phyloP scores from a whole-genome alignment of 345 rosid species.

The Turnera subulata region DNA sequence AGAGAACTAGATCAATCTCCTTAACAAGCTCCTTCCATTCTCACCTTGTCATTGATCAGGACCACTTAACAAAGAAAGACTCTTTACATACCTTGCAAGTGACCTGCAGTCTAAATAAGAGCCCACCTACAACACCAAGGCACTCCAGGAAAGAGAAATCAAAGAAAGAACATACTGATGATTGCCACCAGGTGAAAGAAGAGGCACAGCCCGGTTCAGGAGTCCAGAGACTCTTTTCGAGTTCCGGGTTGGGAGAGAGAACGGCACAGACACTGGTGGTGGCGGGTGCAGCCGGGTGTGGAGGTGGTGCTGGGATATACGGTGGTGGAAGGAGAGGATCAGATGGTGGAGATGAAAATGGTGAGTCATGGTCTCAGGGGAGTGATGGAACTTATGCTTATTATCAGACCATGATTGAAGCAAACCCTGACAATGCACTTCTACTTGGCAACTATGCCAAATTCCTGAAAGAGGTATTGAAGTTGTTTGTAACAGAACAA shows the following conservation, averaged over 20 bases:
- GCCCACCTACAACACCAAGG: neutral
- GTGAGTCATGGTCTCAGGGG: constrained; percentile 28
- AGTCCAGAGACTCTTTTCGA: constrained; percentile 33
- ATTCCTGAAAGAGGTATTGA: constrained; percentile 61
- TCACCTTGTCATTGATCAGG: constrained; percentile 24
- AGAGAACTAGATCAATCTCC: constrained; percentile 38
- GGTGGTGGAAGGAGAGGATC: constrained; percentile 15
- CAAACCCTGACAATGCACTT: constrained; percentile 49
- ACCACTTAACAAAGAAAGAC: constrained; percentile 20
- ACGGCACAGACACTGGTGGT: constrained; percentile 26
- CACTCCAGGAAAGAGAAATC: neutral
- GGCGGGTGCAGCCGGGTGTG: constrained; percentile 31
- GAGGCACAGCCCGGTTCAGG: constrained; percentile 8
- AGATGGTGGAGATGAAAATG: constrained; percentile 25
- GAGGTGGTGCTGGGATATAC: constrained; percentile 12
- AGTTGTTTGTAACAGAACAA: no score
- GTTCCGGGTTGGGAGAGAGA: constrained; percentile 44
- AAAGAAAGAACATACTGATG: neutral
- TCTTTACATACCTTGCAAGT: constrained; percentile 24
- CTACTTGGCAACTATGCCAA: constrained; percentile 63
- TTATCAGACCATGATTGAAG: constrained; percentile 53
- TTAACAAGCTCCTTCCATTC: constrained; percentile 11
- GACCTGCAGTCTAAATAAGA: constrained; percentile 19
- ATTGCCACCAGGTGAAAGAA: constrained; percentile 4
- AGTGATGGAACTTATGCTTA: constrained; percentile 47